phyloP scores from a whole-genome alignment of 352 stramenopile genomes.

The Blastocystis sp. region DNA sequence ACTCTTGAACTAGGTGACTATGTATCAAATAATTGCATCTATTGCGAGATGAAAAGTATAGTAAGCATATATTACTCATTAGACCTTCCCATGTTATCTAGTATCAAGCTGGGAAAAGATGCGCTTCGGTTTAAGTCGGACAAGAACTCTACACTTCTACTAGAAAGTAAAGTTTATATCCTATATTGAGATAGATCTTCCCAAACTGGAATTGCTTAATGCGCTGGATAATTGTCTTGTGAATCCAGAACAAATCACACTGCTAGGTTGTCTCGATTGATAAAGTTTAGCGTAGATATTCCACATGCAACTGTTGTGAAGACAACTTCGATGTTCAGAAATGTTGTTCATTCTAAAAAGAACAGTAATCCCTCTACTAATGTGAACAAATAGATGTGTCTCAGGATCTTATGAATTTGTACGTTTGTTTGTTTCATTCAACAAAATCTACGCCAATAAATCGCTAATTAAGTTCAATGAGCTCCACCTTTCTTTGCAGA shows the following conservation, averaged over 20 bases:
- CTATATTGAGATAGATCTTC: neutral
- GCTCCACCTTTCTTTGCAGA: too few species aligned
- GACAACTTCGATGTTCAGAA: too few species aligned
- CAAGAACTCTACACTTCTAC: neutral
- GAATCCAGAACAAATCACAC: neutral
- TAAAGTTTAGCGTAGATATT: too few species aligned
- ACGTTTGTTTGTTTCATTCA: too few species aligned
- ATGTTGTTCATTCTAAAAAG: too few species aligned
- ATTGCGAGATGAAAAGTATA: neutral
- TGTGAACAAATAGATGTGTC: too few species aligned
- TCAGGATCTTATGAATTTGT: too few species aligned
- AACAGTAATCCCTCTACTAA: too few species aligned
- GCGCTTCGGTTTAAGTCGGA: neutral
- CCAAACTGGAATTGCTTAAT: neutral
- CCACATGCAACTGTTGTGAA: too few species aligned
- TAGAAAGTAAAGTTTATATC: neutral
- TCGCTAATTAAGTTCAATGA: too few species aligned
- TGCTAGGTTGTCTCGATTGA: neutral
- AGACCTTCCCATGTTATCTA: neutral
- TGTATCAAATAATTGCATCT: neutral
- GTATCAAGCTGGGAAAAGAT: neutral
- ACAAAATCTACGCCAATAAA: too few species aligned
- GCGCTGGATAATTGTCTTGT: neutral
- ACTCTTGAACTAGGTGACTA: neutral
- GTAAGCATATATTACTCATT: neutral